These are phyloP conservation scores for Wickerhamiella cacticola DNA, from an alignment of 805 yeast species.

Conservation along the genomic window DNA sequence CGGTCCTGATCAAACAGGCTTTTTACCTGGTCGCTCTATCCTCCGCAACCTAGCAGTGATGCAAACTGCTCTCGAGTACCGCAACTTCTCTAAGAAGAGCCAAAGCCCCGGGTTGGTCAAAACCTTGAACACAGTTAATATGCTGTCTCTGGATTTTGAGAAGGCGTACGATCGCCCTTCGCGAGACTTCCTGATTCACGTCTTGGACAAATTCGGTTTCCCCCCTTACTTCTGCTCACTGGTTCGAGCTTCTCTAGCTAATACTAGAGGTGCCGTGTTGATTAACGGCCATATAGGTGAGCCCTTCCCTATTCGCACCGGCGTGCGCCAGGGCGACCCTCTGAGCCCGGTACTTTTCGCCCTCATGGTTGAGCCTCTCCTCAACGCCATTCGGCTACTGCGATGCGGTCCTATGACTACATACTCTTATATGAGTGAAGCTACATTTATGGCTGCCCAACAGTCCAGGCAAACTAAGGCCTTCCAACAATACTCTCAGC, in stretches of 20 bases:
- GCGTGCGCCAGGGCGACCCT: conserved; percentile 7
- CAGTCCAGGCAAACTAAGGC: neutral
- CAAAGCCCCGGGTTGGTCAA: neutral
- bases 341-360: neutral
- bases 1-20: conserved; percentile 5
- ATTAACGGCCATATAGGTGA: conserved; percentile 1
- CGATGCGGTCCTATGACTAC: neutral
- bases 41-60: neutral
- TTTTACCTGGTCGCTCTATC: neutral
- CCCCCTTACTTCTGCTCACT: neutral
- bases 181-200: neutral
- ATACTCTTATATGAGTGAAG: neutral
- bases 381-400: neutral
- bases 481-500: neutral
- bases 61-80: neutral
- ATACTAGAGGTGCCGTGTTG: neutral
- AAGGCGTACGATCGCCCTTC: conserved; percentile 2
- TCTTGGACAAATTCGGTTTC: neutral
- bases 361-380: neutral
- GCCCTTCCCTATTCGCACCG: neutral
- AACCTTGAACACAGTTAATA: neutral
- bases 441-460: neutral
- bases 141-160: neutral
- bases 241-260: neutral
- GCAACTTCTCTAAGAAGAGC: neutral